Base-by-base conservation (phyloP, 257 asterid genomes). In the Vinca minor region DNA sequence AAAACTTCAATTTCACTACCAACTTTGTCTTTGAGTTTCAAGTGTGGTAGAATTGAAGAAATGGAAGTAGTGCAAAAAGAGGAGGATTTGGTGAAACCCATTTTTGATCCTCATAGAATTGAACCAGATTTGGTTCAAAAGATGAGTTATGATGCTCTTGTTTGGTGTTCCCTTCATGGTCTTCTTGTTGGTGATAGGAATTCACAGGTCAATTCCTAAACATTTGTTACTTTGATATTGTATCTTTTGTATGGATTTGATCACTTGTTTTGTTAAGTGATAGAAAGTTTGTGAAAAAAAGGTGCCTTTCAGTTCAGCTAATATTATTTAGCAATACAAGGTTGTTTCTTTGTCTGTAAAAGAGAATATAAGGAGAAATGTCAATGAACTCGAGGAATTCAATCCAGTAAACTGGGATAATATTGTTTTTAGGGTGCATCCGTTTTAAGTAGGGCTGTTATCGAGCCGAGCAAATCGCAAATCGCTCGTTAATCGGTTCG, bases 141-240 rank as follows among this genome's bases (percentile, higher is more conserved):
- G 63, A 74, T 92, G 68, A 84, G 66, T 59, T 87, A 85, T 55
- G 95, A 87, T 69, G 96, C 97, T 68, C 73, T 92, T 70, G 97
- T 92, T 46, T 89, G 94, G 95, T 79, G 91, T 68, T 87, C 98
- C 64, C 88, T 92, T 67, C 84, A 75, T 47, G 98, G 98, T 18
- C 96, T 92, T 74, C 53, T 93, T 74, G 94, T 89, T 64, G 98
- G 98, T 36, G 96, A 87, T 69, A 77, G 85, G 66, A 78, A 78
- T 67, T 85, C 91, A 4, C 74, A 82, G 98, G 98, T 91, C 64
- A 69, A 18, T 62, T 14, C 1, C 11, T 29, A 14, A 54, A 0
- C 4, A 5, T 4, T 26, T 28, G n/a, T 54, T 28, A 54, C 5
- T n/a, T 28, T 34, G 3, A 2, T 34, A 2, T 34, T 3, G 38